Conservation (phyloP, 2,329 filamentous ascomycete species). For the Fusarium scirpi region DNA sequence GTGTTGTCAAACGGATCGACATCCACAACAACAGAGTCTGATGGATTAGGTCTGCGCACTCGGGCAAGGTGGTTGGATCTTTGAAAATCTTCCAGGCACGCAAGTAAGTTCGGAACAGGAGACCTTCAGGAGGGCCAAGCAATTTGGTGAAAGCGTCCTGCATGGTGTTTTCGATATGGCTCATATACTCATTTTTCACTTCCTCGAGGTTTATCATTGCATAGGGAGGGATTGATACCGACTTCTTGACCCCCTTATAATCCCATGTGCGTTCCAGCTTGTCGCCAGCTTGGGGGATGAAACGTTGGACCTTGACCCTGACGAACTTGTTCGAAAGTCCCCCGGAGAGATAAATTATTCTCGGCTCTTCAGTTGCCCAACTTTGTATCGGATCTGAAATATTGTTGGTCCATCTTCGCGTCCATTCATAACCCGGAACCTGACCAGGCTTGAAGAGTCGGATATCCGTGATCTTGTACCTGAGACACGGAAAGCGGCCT, state of each 20-base stretch:
- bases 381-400: constrained; percentile 66
- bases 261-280: constrained; percentile 67
- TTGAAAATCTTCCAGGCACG: constrained; percentile 56
- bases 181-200: constrained; percentile 60
- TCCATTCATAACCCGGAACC: constrained; percentile 70
- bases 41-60: constrained; percentile 60
- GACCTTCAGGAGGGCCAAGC: constrained; percentile 47
- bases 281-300: constrained; percentile 67
- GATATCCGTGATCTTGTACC: constrained; percentile 71
- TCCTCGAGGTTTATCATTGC: constrained; percentile 68
- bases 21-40: constrained; percentile 69
- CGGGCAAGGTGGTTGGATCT: constrained; percentile 49
- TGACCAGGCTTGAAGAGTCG: constrained; percentile 69
- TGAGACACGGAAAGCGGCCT: constrained; percentile 67
- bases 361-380: constrained; percentile 66
- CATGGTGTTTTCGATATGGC: constrained; percentile 63
- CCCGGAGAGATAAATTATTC: constrained; percentile 64
- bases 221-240: constrained; percentile 66
- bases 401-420: constrained; percentile 67
- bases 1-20: constrained; percentile 70
- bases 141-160: constrained; percentile 60
- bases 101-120: constrained; percentile 64
- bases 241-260: constrained; percentile 58
- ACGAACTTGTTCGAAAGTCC: constrained; percentile 64
- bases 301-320: constrained; percentile 64